Evolutionary conservation across 1,139 yeast species (phyloP), one percentile per base, ranked within the genome.

Genomic region (Hyphopichia khmerensis): DNA sequence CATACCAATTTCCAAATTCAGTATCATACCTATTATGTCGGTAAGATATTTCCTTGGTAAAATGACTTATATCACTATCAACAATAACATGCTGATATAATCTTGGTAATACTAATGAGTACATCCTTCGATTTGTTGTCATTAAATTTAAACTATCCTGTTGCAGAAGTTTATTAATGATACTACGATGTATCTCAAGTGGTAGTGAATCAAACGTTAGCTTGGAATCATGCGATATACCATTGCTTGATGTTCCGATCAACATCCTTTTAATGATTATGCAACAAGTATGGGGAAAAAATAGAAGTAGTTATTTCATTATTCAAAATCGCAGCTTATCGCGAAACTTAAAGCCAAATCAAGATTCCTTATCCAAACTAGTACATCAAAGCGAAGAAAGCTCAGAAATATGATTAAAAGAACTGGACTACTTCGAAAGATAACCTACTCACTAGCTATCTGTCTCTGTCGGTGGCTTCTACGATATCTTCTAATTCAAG

Each of bases 1-100:
- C 29, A 11, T 11, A 26, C 29, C 29, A 26, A 26, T 11, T 26
- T 35, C 39, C 33, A 10, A 36, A 42, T 16, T 40, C 46, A 13
- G 40, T 38, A 11, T 40, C 32, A 26, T 24, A 37, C 23, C 39
- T 39, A 30, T 42, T 37, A 33, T 43, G 38, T 29, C 38, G 37
- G 43, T 45, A 53, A 26, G 52, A 55, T 39, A 49, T 26, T 11
- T 26, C 29, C 10, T 26, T 26, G 45, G 59, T 65, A 44, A 71
- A 72, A 37, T 62, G 64, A 41, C 65, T 65, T 47, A 57, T 72
- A 40, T 57, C 49, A 31, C 60, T 59, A 49, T 77, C 79, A 3
- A 77, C 59, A 1, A 73, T 56, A 1, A 77, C 60, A 32, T 63
- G 60, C 36, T 64, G 67, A 49, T 71, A 73, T 26, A 77, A 48